Evolutionary conservation across 345 rosid species (phyloP), one percentile per base, ranked within the genome.

Genomic region (Citrus inodora): DNA sequence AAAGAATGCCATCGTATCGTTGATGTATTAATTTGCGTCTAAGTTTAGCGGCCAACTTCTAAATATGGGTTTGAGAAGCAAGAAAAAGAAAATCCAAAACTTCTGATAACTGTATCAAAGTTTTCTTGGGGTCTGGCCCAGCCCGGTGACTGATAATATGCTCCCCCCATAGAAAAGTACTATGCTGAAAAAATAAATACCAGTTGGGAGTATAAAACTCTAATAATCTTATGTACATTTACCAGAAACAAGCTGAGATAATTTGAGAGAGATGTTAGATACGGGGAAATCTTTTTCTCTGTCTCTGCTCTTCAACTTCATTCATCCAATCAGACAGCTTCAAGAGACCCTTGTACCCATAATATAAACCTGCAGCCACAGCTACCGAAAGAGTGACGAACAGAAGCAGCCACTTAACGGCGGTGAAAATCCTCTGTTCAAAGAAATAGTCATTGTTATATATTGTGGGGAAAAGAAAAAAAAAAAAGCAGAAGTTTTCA

Each of bases 311-410:
- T 65, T 92, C 99, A 9, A 89, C 73, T 86, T 88, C 93, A 78
- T 93, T 91, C 98, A 95, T 95, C 97, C 97, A 93, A 81, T 92
- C 92, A 0, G 89, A 85, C 27, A 95, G 96, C 87, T 85, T 77
- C 78, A 95, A 61, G 27, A 95, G 88, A 65, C 93, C 97, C 76
- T 92, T 91, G 85, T 92, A 91, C n/a, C 98, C 96, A 40, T 83
- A 92, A 86, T 86, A 92, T 8, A 83, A 59, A n/a, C 74, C 84
- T 40, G 87, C 87, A 5, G 81, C 38, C 56, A 88, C 30, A 68
- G 84, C 83, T 74, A 73, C 82, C 62, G 70, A 30, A 40, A 88
- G 40, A 80, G 82, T 66, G 69, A 87, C 67, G 7, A 76, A 64
- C 68, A 90, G 67, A 85, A 91, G 77, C 84, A 89, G 58, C 90